Conservation (phyloP, 768 basidiomycete species). For the Tricholoma bakamatsutake region DNA sequence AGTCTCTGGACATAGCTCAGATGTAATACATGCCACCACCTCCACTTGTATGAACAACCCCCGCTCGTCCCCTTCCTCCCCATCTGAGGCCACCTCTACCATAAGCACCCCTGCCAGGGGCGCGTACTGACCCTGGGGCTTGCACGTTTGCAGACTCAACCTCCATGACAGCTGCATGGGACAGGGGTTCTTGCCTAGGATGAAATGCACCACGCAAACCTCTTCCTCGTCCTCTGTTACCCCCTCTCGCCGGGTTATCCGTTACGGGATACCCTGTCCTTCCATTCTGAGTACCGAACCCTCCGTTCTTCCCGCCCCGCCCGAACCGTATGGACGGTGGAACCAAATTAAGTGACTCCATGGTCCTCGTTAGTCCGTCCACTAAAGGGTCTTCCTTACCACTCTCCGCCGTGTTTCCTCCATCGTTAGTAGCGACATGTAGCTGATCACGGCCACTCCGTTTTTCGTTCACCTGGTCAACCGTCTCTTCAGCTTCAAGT, state of each 20-base stretch:
- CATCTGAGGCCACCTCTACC: conserved; percentile 5
- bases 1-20: no score
- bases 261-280: conserved; percentile 3
- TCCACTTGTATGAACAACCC: conserved; percentile 6
- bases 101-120: neutral
- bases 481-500: conserved; percentile 19
- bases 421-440: conserved; percentile 17
- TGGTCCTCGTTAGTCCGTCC: conserved; percentile 43
- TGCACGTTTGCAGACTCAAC: conserved; percentile 9
- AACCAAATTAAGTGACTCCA: conserved; percentile 49
- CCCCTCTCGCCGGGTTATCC: conserved; percentile 8
- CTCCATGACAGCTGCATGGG: conserved; percentile 10
- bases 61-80: conserved; percentile 14
- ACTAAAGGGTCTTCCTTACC: conserved; percentile 22
- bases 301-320: conserved; percentile 55
- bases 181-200: neutral
- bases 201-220: conserved; percentile 1
- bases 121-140: neutral
- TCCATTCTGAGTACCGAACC: conserved; percentile 35
- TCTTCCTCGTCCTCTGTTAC: conserved; percentile 18
- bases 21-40: no score
- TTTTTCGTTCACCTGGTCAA: conserved; percentile 12
- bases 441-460: conserved; percentile 10
- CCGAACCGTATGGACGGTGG: conserved; percentile 71
- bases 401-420: conserved; percentile 6